Evolutionary conservation across 1,139 yeast genomes (phyloP), one percentile per base, ranked within the genome.

Genomic region (Suhomyces anneliseae): DNA sequence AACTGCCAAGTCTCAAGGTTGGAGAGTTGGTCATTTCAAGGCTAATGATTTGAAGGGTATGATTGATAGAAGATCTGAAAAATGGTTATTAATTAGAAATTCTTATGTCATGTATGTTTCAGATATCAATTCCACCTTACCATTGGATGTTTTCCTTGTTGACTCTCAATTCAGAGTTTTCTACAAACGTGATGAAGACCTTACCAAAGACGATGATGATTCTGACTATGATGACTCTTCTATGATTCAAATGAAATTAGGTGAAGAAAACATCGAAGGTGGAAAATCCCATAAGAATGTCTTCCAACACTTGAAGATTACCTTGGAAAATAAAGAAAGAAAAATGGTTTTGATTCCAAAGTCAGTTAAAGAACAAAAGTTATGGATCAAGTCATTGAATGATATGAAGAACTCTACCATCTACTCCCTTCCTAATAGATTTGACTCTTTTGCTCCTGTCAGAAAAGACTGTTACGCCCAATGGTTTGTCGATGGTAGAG

Each of bases 401-500:
- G 79, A 76, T 27, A 90, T 92, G 95, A 79, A 79, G 44, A 77
- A 76, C 39, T 72, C 77, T 39, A 80, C 93, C 0, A 68, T 78
- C 1, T 93, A 97, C 96, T 72, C 92, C 0, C 76, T 79, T 49
- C 70, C 70, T 3, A 81, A 95, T 54, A 75, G 99, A 52, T 95
- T 95, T 66, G 83, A 76, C 8, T 89, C 97, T 42, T 95, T 89
- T 77, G 97, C 99, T 0, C 99, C 99, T 0, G 82, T 92, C 1
- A 74, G 99, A 53, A 69, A 82, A 32, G 82, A 89, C 56, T 89
- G 90, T 49, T 89, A 82, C 68, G 97, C 97, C 6, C 96, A 93
- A 63, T 93, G 96, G 95, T 85, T 93, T 70, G 98, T 95, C 7
- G 99, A 95, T 68, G 99, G 89, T 3, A 74, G 98, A 60, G 99